Percentiles rank a stretch among this genome's conserved stretches.
Conservation (phyloP, 164 flowering plant genomes). For the Brasenia schreberi region DNA sequence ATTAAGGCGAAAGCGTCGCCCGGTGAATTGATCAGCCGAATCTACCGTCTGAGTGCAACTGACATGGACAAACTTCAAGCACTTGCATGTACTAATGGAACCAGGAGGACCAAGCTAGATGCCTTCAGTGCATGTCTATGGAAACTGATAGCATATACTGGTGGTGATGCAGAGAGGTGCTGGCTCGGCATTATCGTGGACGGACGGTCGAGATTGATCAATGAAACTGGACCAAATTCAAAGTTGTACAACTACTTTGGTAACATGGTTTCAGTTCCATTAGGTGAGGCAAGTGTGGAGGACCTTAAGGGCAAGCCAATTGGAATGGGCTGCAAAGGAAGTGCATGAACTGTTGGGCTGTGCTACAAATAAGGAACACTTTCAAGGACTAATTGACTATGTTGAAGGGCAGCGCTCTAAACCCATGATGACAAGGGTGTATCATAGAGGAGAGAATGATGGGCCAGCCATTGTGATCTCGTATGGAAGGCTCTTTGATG, state of each 20-base stretch:
- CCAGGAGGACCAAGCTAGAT: conserved; percentile 16
- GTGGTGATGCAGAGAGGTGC: neutral
- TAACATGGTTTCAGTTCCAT: conserved; percentile 27
- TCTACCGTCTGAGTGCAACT: conserved; percentile 14
- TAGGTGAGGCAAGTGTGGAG: conserved; percentile 5
- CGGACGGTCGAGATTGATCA: conserved; percentile 12
- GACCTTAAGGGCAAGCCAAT: conserved; percentile 11
- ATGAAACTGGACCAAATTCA: neutral
- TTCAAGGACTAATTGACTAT: conserved; percentile 24
- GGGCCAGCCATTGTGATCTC: conserved; percentile 27
- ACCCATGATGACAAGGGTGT: conserved; percentile 14
- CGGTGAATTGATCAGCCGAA: conserved; percentile 13
- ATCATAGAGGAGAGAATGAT: conserved; percentile 13
- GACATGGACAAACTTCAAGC: conserved; percentile 10
- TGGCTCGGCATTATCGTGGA: conserved; percentile 24
- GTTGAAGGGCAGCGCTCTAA: conserved; percentile 22
- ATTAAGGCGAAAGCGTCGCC: neutral
- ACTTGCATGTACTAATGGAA: conserved; percentile 1
- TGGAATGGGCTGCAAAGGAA: conserved; percentile 16
- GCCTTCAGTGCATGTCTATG: conserved; percentile 18
- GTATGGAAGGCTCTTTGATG: conserved; percentile 22
- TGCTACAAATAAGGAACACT: conserved; percentile 20
- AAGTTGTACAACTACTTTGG: conserved; percentile 19
- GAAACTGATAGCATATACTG: conserved; percentile 8
- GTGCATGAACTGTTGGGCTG: conserved; percentile 9